Evolutionary conservation across 305 asterid species (phyloP), one percentile per base, ranked within the genome.

Genomic region (Plantago coronopus): DNA sequence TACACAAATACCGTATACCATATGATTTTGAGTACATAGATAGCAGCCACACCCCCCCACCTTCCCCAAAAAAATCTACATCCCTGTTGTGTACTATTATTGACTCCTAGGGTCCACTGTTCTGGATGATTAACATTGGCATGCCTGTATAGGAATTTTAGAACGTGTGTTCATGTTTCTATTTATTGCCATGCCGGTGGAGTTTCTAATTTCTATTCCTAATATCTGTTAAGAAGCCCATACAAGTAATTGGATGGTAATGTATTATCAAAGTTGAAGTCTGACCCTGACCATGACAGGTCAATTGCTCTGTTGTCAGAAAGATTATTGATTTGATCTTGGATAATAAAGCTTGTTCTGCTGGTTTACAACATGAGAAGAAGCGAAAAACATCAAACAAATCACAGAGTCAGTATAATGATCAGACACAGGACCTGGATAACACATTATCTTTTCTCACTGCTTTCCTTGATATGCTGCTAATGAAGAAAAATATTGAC

Each of bases 391-490:
- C 70, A 76, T 63, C 74, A 59, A 59, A 58, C 57, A 60, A 68
- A 59, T 71, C 14, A 59, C 78, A 67, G 64, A 71, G 64, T 67
- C 68, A 58, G 17, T 54, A 19, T 62, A 27, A 50, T 62, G 74
- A 40, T 59, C 66, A 69, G 73, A 70, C 69, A 59, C 78, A 59
- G 63, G 66, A 62, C 38, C 65, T 64, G 67, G 89, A 79, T 69
- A 82, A 59, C 71, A 49, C 67, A 18, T 68, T 77, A 45, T 66
- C 79, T 71, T 72, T 80, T 65, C 61, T 82, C 60, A 72, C 87
- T 69, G 80, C 91, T 64, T 83, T 89, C 69, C 94, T 93, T 48
- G 99, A 93, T 63, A 84, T 85, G 54, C 68, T 93, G 74, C 85
- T 85, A 17, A 71, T 89, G 70, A 93, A 93, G 76, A 89, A 85